These are phyloP conservation scores for Epichloe sp. DNA, from an alignment of 2,329 filamentous ascomycete genomes.

Conservation along the genomic window DNA sequence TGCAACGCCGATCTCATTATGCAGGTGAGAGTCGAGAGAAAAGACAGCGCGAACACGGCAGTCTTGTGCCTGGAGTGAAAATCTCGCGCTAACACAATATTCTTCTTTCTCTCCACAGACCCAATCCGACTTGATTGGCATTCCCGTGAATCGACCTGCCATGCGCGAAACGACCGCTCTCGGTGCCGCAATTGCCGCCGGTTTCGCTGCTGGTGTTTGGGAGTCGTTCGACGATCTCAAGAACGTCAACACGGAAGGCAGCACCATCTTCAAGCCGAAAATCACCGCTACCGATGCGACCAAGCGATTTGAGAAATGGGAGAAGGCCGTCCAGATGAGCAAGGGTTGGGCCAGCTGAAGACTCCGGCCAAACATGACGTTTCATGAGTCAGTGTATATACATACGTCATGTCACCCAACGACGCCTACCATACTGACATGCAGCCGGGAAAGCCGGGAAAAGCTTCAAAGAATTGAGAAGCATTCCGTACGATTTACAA, in stretches of 20 bases:
- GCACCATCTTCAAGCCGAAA: slow-evolving; percentile 54
- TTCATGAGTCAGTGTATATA: slow-evolving; percentile 2
- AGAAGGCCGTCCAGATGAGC: slow-evolving; percentile 67
- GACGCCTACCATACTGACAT: too few species aligned
- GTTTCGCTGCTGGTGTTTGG: slow-evolving; percentile 65
- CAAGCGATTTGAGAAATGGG: slow-evolving; percentile 58
- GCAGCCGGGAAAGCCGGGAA: too few species aligned
- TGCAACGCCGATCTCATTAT: slow-evolving; percentile 69
- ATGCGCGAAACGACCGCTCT: slow-evolving; percentile 79
- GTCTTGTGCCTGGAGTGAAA: neutral
- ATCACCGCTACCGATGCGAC: slow-evolving; percentile 46
- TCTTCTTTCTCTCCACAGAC: slow-evolving; percentile 31
- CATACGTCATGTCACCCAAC: too few species aligned
- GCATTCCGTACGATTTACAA: too few species aligned
- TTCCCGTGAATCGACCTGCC: slow-evolving; percentile 61
- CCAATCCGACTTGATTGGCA: slow-evolving; percentile 68
- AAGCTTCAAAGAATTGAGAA: too few species aligned
- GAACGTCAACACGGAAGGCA: slow-evolving; percentile 56
- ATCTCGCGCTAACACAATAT: neutral
- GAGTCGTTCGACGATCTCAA: slow-evolving; percentile 59
- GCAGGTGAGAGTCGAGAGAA: slow-evolving; percentile 33
- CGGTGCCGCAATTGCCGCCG: slow-evolving; percentile 70
- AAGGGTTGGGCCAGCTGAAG: slow-evolving; percentile 48
- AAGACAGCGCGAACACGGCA: neutral
- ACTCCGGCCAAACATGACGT: neutral